Evolutionary conservation across 768 basidiomycete species (phyloP).

Genomic region (Pholiota microspora): DNA sequence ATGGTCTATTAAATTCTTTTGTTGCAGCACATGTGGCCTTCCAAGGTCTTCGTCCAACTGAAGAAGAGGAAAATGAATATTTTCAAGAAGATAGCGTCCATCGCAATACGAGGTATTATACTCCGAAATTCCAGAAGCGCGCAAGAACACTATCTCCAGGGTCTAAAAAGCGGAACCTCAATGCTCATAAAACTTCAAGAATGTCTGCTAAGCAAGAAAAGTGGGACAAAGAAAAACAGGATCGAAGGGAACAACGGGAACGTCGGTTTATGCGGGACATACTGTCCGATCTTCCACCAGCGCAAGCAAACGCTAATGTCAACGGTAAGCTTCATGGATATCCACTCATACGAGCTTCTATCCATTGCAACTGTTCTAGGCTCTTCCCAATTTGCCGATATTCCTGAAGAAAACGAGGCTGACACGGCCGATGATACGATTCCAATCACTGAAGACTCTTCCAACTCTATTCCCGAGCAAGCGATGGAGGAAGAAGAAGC

Average conservation of each 20-base stretch:
- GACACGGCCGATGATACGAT: not conserved
- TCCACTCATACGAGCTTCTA: not conserved
- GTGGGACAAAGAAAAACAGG: conserved; percentile 35
- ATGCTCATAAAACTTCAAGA: conserved; percentile 34
- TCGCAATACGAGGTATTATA: conserved; percentile 30
- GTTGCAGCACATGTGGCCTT: conserved; percentile 32
- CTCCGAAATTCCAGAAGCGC: conserved; percentile 42
- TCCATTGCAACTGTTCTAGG: not conserved
- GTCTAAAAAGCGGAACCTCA: conserved; percentile 34
- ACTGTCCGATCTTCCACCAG: conserved; percentile 32
- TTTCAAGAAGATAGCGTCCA: conserved; percentile 29
- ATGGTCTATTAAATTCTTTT: not conserved
- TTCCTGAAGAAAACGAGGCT: conserved; percentile 27
- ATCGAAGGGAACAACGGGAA: conserved; percentile 36
- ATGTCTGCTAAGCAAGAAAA: conserved; percentile 41
- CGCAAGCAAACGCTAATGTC: conserved; percentile 9
- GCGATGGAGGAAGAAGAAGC: conserved; percentile 26
- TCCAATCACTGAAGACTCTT: not conserved
- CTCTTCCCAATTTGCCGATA: conserved; percentile 7
- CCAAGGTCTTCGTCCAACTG: conserved; percentile 30
- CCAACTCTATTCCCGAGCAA: not conserved
- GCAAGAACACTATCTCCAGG: conserved; percentile 48
- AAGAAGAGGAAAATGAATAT: conserved; percentile 29
- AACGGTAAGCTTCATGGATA: conserved; percentile 12
- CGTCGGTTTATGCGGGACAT: conserved; percentile 40